Evolutionary conservation across 2,329 filamentous ascomycete species (phyloP).

Genomic region (Neophaeococcomyces mojaviensis): DNA sequence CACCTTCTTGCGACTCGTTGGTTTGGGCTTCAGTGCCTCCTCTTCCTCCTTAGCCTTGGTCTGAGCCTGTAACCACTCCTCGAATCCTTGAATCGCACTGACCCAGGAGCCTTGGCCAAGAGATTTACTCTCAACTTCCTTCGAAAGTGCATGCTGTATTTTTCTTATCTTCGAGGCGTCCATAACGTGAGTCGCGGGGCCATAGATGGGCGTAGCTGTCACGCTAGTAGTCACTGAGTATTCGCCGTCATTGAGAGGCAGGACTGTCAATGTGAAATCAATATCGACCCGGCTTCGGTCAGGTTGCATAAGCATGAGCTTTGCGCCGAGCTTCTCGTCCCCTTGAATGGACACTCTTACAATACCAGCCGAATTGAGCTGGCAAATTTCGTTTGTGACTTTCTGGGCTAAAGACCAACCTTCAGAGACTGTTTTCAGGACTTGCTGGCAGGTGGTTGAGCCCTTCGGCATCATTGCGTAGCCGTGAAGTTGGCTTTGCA

Average conservation of each 20-base stretch:
- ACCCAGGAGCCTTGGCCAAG: conserved; percentile 21
- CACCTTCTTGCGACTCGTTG: background rate
- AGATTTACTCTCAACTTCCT: conserved; percentile 19
- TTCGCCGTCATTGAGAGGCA: conserved; percentile 18
- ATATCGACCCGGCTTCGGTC: conserved; percentile 20
- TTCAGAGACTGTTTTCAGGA: conserved; percentile 34
- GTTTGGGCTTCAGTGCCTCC: background rate
- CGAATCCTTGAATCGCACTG: conserved; percentile 20
- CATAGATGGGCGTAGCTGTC: conserved; percentile 17
- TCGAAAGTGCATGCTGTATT: conserved; percentile 20
- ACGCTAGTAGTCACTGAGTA: conserved; percentile 15
- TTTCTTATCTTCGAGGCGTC: conserved; percentile 18
- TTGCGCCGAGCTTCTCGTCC: conserved; percentile 21
- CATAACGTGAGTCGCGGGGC: conserved; percentile 10
- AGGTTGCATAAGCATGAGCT: conserved; percentile 17
- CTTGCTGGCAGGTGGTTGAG: conserved; percentile 29
- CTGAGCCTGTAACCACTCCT: conserved; percentile 19
- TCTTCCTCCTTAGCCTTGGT: background rate
- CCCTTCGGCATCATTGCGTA: conserved; percentile 31
- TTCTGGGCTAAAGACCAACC: conserved; percentile 36
- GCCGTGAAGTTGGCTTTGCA: conserved; percentile 29
- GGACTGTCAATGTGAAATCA: conserved; percentile 17
- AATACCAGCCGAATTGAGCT: conserved; percentile 39
- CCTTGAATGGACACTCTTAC: conserved; percentile 27
- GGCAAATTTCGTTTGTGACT: conserved; percentile 37